Percentiles rank a stretch among this genome's conserved stretches.
These are phyloP conservation scores for Centella asiatica DNA, from an alignment of 129 eudicot species.

Conservation along the genomic window DNA sequence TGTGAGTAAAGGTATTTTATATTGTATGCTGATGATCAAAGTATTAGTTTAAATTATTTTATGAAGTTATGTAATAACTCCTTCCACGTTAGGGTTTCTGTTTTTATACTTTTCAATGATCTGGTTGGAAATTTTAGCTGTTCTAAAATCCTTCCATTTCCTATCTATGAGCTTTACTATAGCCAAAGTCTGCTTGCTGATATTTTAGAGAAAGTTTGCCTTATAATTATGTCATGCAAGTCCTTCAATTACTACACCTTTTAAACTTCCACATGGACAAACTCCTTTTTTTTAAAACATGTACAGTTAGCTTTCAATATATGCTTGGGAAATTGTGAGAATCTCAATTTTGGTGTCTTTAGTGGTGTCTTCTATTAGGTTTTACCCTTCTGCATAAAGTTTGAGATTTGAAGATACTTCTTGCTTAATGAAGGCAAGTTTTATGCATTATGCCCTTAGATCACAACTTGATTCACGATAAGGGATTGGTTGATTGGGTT, in stretches of 20 bases:
- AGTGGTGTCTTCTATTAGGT: background rate
- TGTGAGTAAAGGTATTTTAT: constrained; percentile 26
- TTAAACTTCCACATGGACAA: too few species aligned
- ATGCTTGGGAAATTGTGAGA: background rate
- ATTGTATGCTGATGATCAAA: background rate
- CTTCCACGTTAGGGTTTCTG: background rate
- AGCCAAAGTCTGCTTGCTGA: background rate
- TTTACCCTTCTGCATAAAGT: background rate
- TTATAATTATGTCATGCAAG: too few species aligned
- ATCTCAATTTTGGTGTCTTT: background rate
- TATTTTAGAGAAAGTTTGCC: background rate
- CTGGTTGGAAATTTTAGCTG: background rate
- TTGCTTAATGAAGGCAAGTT: background rate
- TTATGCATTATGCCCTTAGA: background rate
- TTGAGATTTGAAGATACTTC: background rate
- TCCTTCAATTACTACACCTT: too few species aligned
- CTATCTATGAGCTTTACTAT: background rate
- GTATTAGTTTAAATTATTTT: background rate
- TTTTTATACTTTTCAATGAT: background rate
- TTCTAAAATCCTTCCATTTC: background rate
- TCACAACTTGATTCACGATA: background rate
- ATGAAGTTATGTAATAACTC: background rate
- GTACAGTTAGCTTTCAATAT: too few species aligned
- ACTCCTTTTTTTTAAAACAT: too few species aligned
- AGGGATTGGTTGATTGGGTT: background rate